These are phyloP conservation scores for Amylostereum areolatum DNA, from an alignment of 1,284 basidiomycete species.

Conservation along the genomic window DNA sequence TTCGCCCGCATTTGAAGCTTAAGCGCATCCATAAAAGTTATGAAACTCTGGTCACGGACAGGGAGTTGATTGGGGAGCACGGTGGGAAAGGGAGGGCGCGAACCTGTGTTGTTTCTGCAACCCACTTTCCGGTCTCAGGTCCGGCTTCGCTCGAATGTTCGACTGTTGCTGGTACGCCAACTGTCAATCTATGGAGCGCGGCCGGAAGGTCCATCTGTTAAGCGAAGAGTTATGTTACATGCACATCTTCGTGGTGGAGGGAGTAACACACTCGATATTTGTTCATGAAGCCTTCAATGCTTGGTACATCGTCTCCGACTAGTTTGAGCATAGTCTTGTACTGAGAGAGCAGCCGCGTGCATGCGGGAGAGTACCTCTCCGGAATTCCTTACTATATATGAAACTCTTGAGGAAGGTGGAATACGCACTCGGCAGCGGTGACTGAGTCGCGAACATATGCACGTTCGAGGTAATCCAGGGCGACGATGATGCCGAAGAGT, in stretches of 20 bases:
- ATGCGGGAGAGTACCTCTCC: slow-evolving; percentile 93
- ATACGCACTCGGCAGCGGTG: slow-evolving; percentile 78
- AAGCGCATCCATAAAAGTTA: slow-evolving; percentile 98
- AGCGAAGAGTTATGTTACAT: neutral
- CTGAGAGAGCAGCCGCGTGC: slow-evolving; percentile 86
- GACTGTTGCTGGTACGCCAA: slow-evolving; percentile 95
- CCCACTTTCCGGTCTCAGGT: slow-evolving; percentile 91
- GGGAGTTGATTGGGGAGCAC: neutral
- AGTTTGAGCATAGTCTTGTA: slow-evolving; percentile 97
- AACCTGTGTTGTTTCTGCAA: slow-evolving; percentile 97
- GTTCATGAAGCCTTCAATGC: slow-evolving; percentile 87
- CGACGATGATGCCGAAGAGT: slow-evolving; percentile 87
- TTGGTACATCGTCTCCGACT: slow-evolving; percentile 78
- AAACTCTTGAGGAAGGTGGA: neutral
- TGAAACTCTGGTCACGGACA: slow-evolving; percentile 67
- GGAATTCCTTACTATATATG: slow-evolving; percentile 10
- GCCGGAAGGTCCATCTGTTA: slow-evolving; percentile 90
- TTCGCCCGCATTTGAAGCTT: slow-evolving; percentile 91
- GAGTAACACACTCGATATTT: slow-evolving; percentile 64
- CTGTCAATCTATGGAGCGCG: slow-evolving; percentile 82
- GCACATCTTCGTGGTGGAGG: neutral
- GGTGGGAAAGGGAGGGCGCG: slow-evolving; percentile 10
- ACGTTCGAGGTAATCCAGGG: slow-evolving; percentile 91
- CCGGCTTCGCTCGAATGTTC: slow-evolving; percentile 84
- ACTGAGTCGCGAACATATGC: slow-evolving; percentile 95